phyloP scores from a whole-genome alignment of 1,284 basidiomycete genomes.

The Ganoderma boninense region DNA sequence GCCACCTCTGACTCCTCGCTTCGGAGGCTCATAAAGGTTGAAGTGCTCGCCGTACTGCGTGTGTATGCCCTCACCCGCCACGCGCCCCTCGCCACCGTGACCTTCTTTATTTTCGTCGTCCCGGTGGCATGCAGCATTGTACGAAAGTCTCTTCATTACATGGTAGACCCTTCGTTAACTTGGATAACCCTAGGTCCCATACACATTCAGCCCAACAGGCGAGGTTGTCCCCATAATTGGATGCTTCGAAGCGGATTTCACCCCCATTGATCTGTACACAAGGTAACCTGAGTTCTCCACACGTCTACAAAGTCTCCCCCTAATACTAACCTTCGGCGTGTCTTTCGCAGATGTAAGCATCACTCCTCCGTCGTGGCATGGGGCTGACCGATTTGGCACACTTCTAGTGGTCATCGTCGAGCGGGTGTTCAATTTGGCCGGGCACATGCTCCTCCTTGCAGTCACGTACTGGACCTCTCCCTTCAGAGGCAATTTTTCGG shows the following conservation, averaged over 20 bases:
- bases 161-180: background rate
- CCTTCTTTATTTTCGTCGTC: background rate
- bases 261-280: background rate
- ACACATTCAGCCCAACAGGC: background rate
- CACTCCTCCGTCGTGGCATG: background rate
- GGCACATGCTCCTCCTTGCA: background rate
- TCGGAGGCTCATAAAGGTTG: background rate
- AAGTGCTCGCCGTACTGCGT: slow-evolving; percentile 3
- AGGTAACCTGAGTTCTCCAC: background rate
- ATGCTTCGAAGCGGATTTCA: slow-evolving; percentile 1
- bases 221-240: background rate
- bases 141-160: background rate
- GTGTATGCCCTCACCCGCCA: background rate
- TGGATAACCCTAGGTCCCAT: background rate
- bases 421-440: background rate
- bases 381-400: background rate
- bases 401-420: background rate
- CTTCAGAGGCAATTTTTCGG: background rate
- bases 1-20: background rate
- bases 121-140: background rate
- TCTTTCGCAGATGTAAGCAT: background rate
- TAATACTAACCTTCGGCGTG: background rate
- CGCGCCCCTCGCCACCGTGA: background rate
- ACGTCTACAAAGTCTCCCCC: background rate
- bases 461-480: background rate